Evolutionary conservation across 306 rosid species (phyloP), one percentile per base, ranked within the genome.

Genomic region (Cicer judaicum): DNA sequence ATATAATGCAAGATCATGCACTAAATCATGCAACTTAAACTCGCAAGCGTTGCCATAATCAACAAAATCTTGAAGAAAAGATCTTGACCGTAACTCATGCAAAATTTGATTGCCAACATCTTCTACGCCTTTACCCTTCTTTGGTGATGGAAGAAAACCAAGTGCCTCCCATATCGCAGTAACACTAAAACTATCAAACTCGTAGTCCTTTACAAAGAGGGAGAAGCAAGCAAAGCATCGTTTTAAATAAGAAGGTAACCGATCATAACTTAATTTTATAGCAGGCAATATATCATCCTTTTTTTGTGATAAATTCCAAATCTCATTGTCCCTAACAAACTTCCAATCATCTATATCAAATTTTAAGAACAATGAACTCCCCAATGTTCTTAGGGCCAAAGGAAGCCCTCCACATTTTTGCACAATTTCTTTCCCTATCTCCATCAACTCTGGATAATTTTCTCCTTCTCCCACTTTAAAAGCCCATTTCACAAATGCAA

Each of bases 341-440:
- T 38, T 41, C 76, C 76, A 74, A 2, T 64, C 64, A 0, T 38
- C 2, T 38, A 2, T 11, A 8, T 73, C 63, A 36, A 5, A 1
- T 44, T 79, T 60, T 0, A 1, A 12, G 12, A 46, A 80, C 0
- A 74, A 14, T 24, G 53, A 40, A 49, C 80, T 48, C 1, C 80
- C 85, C 7, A 86, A 5, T 13, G 85, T 83, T 38, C 82, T 83
- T 16, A 80, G 11, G 0, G 82, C 83, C 61, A 83, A 68, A 1
- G 79, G 87, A 73, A 85, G 64, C 14, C 87, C 83, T 19, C 15
- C 4, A 49, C 89, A 82, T 52, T 80, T 85, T 7, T 43, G 10
- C 13, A 38, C 83, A 57, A 56, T 21, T 19, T 21, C 40, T 56
- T 56, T 9, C 7, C 63, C 63, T 10, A 21, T 56, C 40, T 56